phyloP scores from a whole-genome alignment of 768 basidiomycete genomes.

The Cubamyces lactineus region DNA sequence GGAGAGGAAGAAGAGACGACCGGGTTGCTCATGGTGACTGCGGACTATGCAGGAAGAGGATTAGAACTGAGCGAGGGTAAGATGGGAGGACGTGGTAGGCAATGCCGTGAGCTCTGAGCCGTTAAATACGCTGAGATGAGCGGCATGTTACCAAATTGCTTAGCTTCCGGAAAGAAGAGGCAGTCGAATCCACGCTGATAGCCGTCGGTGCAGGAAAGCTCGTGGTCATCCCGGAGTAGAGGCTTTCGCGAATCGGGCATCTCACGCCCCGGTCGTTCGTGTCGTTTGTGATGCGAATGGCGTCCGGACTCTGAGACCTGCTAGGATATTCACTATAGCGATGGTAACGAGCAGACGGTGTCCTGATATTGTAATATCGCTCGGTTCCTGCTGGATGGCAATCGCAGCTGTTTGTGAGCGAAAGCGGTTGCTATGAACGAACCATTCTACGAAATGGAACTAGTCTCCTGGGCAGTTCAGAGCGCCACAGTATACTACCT shows the following conservation, averaged over 20 bases:
- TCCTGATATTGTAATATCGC: too few relatives aligned
- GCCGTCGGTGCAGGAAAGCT: background rate
- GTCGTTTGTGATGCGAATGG: background rate
- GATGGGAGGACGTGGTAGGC: background rate
- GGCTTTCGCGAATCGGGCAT: background rate
- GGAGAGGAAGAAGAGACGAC: background rate
- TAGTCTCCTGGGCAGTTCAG: too few relatives aligned
- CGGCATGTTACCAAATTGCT: background rate
- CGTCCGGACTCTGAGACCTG: background rate
- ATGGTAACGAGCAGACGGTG: too few relatives aligned
- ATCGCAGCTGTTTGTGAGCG: too few relatives aligned
- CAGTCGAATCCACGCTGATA: background rate
- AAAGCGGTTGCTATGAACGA: too few relatives aligned
- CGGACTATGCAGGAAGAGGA: background rate
- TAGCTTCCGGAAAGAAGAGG: background rate
- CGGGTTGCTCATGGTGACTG: slow-evolving; percentile 2
- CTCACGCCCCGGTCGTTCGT: background rate
- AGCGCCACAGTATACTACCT: too few relatives aligned
- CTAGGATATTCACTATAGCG: too few relatives aligned
- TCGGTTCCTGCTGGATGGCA: too few relatives aligned
- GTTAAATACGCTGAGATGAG: background rate
- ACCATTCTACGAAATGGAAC: too few relatives aligned
- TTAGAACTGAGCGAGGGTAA: too few relatives aligned
- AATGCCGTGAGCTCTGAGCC: background rate
- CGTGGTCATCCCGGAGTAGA: background rate